Conservation (phyloP, 2,329 filamentous ascomycete genomes). For the Bretziella fagacearum region DNA sequence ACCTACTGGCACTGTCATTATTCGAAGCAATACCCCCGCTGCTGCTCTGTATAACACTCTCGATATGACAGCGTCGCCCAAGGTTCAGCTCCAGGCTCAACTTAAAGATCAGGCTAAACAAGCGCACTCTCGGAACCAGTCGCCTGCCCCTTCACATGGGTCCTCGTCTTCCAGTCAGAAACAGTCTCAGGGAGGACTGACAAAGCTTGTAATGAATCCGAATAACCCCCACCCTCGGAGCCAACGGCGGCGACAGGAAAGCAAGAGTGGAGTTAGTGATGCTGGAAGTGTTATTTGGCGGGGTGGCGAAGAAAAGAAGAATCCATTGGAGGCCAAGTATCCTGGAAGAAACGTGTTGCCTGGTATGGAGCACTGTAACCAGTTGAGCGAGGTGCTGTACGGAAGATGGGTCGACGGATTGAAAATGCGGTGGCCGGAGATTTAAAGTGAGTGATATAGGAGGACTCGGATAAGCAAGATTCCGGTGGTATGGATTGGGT, state of each 20-base stretch:
- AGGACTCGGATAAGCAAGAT: too few relatives aligned
- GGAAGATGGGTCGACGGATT: slow-evolving; percentile 77
- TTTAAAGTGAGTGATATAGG: too few relatives aligned
- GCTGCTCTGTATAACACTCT: slow-evolving; percentile 9
- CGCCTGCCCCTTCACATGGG: slow-evolving; percentile 2
- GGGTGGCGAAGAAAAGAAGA: slow-evolving; percentile 17
- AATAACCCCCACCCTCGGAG: slow-evolving; percentile 75
- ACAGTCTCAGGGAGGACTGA: slow-evolving; percentile 19
- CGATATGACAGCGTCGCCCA: slow-evolving; percentile 10
- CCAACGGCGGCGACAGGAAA: slow-evolving; percentile 48
- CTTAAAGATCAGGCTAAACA: slow-evolving; percentile 12
- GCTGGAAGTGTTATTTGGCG: slow-evolving; percentile 19
- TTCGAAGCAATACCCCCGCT: slow-evolving; percentile 18
- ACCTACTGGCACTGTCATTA: slow-evolving; percentile 39
- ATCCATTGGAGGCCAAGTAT: slow-evolving; percentile 33
- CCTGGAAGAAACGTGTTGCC: slow-evolving; percentile 37
- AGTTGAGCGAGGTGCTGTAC: slow-evolving; percentile 81
- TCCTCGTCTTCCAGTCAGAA: slow-evolving; percentile 1
- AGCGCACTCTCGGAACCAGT: slow-evolving; percentile 14
- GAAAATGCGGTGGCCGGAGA: slow-evolving; percentile 47
- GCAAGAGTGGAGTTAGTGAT: slow-evolving; percentile 25
- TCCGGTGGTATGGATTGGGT: too few relatives aligned
- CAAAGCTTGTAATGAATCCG: slow-evolving; percentile 64
- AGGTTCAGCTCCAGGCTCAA: slow-evolving; percentile 2
- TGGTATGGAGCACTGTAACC: slow-evolving; percentile 84